Conservation (phyloP, 768 basidiomycete genomes). For the Chlorophyllum brunneum region DNA sequence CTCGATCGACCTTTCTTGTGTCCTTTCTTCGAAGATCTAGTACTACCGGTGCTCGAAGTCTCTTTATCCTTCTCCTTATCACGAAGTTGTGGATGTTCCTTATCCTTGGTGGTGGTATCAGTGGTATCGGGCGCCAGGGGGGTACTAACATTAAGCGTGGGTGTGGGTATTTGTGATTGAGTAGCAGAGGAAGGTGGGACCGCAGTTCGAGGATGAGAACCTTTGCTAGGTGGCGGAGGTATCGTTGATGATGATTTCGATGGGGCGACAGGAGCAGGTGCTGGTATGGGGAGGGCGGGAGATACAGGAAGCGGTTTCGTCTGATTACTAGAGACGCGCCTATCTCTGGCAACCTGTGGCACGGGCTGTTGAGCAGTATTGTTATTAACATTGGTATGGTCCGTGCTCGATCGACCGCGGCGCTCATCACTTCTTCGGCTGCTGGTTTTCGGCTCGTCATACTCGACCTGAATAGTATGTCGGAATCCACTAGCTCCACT, state of each 20-base stretch:
- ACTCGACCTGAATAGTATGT: conserved; percentile 97
- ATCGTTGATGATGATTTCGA: conserved; percentile 5
- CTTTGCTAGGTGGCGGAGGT: background rate
- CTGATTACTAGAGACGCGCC: conserved; percentile 23
- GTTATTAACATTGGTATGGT: conserved; percentile 11
- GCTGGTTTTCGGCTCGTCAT: conserved; percentile 54
- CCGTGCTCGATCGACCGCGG: conserved; percentile 11
- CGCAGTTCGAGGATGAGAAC: background rate
- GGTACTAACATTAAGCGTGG: conserved; percentile 33
- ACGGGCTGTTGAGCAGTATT: background rate
- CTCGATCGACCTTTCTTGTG: conserved; percentile 66
- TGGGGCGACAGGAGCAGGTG: conserved; percentile 12
- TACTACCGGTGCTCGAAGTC: conserved; percentile 22
- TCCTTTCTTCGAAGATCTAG: conserved; percentile 36
- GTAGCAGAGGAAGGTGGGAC: background rate
- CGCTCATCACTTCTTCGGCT: conserved; percentile 29
- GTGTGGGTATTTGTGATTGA: conserved; percentile 1
- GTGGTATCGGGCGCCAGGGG: conserved; percentile 27
- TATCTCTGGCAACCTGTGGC: conserved; percentile 24
- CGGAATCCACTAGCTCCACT: conserved; percentile 47
- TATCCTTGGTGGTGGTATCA: background rate
- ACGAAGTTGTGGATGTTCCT: background rate
- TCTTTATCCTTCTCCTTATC: conserved; percentile 24
- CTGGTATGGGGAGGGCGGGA: background rate
- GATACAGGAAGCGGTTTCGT: conserved; percentile 33